Base-by-base conservation (phyloP, 2,329 filamentous ascomycete genomes). In the Metarhizium robertsii region DNA sequence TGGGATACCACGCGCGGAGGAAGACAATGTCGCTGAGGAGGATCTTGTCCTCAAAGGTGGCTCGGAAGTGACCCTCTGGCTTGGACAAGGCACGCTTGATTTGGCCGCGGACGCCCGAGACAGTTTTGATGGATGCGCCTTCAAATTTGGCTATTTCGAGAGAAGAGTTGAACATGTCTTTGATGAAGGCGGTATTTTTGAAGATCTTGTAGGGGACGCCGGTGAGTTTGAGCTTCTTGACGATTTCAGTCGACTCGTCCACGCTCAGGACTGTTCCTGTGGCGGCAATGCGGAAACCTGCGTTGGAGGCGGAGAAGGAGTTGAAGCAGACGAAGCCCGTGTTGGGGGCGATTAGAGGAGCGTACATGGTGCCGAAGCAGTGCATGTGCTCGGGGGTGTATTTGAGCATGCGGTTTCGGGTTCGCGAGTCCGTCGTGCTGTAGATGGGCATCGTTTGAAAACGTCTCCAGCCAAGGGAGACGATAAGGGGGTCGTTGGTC, bases 351-450 rank as follows among this genome's bases (percentile, higher is more conserved):
- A 96, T 90, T 7, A 99, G 83, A 0, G 95, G 94, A 0, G 92
- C 94, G 66, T 95, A 97, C 72, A 97, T 91, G 52, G 92, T 96
- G 45, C 84, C 94, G 69, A 95, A 95, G 75, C 95, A 99, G 74
- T 97, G 94, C 91, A 96, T 97, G 68, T 99, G 94, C 76, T 99
- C 95, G 0, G 94, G 95, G 0, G 92, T 96, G 72, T 99, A 99
- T 72, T 99, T 99, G 59, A 99, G 81, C 92, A 99, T 96, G 56
- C 94, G 86, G 73, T 97, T 96, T 60, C 94, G 82, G 30, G 90
- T 95, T 63, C 94, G 84, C 59, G 89, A 95, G 71, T 97, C 94
- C 29, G 90, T 94, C 56, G 94, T 96, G 73, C 88, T 94, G 81
- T 96, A 99, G 57, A 96, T 85, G 18, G 92, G 92, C 62, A 94